Evolutionary conservation across 345 rosid species (phyloP).

Genomic region (Eucalyptus coolabah): DNA sequence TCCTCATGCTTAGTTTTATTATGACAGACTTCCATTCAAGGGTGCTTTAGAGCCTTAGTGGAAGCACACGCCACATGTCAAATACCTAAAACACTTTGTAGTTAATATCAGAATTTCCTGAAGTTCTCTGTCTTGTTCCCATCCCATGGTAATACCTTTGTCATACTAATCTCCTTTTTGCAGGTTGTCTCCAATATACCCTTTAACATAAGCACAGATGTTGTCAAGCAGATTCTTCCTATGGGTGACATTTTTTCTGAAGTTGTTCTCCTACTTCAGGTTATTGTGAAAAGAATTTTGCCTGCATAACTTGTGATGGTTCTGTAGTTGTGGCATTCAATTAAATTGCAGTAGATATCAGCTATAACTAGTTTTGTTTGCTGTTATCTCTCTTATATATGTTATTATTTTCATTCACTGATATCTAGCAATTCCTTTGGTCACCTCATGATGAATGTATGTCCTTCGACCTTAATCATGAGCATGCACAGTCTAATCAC

Average conservation of each 20-base stretch:
- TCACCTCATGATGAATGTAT: background rate
- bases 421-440: background rate
- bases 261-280: conserved; percentile 90
- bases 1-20: background rate
- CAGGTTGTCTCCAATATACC: conserved; percentile 91
- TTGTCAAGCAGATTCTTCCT: conserved; percentile 76
- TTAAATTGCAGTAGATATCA: background rate
- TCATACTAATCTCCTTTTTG: background rate
- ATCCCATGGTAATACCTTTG: background rate
- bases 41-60: background rate
- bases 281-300: background rate
- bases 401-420: background rate
- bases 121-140: background rate
- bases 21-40: background rate
- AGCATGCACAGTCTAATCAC: background rate
- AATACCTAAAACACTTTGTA: background rate
- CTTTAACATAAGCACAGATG: conserved; percentile 82
- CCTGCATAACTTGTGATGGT: background rate
- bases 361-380: background rate
- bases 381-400: background rate
- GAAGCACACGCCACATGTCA: background rate
- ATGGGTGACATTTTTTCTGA: conserved; percentile 89
- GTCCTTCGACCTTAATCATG: background rate
- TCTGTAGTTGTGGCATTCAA: background rate
- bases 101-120: background rate